These are phyloP conservation scores for Hypholoma fasciculare DNA, from an alignment of 768 basidiomycete genomes.

Conservation along the genomic window DNA sequence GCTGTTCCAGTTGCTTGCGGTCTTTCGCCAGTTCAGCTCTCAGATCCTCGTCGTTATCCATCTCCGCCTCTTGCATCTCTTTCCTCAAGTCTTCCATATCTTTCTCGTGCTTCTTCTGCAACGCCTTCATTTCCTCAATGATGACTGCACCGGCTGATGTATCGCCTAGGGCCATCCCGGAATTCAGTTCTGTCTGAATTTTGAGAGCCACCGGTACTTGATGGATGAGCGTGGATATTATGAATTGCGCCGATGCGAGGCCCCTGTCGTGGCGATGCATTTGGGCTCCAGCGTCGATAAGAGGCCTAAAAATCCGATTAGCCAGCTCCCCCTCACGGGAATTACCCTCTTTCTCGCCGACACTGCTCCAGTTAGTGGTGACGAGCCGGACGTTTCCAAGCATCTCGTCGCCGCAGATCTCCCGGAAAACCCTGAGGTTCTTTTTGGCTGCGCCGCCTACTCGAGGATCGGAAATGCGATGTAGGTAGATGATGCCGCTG, in stretches of 20 bases:
- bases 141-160: constrained; percentile 31
- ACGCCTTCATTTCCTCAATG: constrained; percentile 12
- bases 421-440: constrained; percentile 46
- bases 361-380: constrained; percentile 45
- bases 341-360: constrained; percentile 29
- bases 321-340: constrained; percentile 37
- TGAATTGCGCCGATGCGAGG: constrained; percentile 25
- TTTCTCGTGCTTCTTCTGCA: constrained; percentile 7
- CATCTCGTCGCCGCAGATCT: constrained; percentile 44
- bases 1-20: neutral
- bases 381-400: constrained; percentile 46
- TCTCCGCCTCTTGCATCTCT: constrained; percentile 11
- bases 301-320: constrained; percentile 37
- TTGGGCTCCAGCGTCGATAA: constrained; percentile 39
- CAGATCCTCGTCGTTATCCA: constrained; percentile 5
- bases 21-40: constrained; percentile 7
- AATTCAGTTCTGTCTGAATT: constrained; percentile 21
- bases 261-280: constrained; percentile 37
- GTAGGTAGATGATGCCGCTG: constrained; percentile 41
- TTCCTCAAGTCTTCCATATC: constrained; percentile 12
- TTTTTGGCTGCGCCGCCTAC: constrained; percentile 39
- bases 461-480: constrained; percentile 39
- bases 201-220: constrained; percentile 9
- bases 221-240: constrained; percentile 30
- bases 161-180: constrained; percentile 27